phyloP scores from a whole-genome alignment of 2,329 filamentous ascomycete genomes.

The Claviceps cyperi region DNA sequence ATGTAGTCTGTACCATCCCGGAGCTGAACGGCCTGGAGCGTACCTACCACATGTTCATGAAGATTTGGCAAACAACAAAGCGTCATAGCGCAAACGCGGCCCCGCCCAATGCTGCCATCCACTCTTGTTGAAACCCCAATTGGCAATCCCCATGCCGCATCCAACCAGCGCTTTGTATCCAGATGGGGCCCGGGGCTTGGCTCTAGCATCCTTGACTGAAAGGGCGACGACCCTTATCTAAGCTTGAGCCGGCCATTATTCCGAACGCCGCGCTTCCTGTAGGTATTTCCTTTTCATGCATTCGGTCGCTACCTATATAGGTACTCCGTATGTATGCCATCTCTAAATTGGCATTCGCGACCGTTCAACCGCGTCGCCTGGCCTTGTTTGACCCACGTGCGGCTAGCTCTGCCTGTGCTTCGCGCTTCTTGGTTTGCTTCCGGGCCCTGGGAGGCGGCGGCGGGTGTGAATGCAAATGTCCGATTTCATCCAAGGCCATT shows the following conservation, averaged over 20 bases:
- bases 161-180: not conserved
- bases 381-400: slow-evolving; percentile 17
- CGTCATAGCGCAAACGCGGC: not conserved
- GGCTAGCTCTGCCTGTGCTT: slow-evolving; percentile 21
- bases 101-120: not conserved
- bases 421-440: slow-evolving; percentile 39
- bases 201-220: not conserved
- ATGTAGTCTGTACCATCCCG: too few relatives aligned
- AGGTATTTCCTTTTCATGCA: not conserved
- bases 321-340: too few relatives aligned
- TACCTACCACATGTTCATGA: not conserved
- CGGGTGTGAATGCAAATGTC: slow-evolving; percentile 41
- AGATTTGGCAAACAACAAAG: not conserved
- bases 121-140: not conserved
- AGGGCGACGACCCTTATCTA: not conserved
- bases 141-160: not conserved
- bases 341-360: too few relatives aligned
- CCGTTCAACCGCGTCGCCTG: slow-evolving; percentile 13
- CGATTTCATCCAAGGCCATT: slow-evolving; percentile 40
- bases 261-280: not conserved
- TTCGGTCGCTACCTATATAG: not conserved
- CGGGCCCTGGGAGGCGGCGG: slow-evolving; percentile 35
- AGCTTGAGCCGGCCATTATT: not conserved
- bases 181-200: too few relatives aligned
- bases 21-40: not conserved